These are phyloP conservation scores for Trichoderma simmonsii DNA, from an alignment of 2,329 filamentous ascomycete genomes.

Conservation along the genomic window DNA sequence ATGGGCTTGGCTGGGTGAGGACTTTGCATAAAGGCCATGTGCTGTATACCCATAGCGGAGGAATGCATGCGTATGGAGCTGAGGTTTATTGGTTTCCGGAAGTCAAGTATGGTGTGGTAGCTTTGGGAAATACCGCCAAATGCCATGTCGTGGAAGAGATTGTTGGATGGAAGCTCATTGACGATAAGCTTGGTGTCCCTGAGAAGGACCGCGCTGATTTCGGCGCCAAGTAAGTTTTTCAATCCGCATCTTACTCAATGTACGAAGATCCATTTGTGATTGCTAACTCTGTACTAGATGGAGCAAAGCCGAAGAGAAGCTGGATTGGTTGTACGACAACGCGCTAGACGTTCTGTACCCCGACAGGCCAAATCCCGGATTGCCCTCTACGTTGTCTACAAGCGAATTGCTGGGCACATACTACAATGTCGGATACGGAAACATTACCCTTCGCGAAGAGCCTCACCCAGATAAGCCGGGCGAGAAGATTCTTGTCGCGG, in stretches of 20 bases:
- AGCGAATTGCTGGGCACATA: conserved; percentile 42
- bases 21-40: conserved; percentile 27
- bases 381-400: conserved; percentile 35
- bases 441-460: conserved; percentile 23
- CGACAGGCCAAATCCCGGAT: conserved; percentile 31
- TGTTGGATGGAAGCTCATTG: conserved; percentile 30
- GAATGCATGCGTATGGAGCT: conserved; percentile 28
- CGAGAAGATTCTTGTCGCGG: conserved; percentile 25
- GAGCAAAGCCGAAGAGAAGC: not conserved
- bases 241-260: not conserved
- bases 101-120: conserved; percentile 31
- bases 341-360: conserved; percentile 39
- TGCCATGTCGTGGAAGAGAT: conserved; percentile 33
- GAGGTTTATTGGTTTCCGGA: conserved; percentile 35
- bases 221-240: conserved; percentile 23
- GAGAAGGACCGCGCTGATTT: conserved; percentile 22
- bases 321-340: conserved; percentile 27
- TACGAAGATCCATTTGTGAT: not conserved
- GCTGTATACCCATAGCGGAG: conserved; percentile 32
- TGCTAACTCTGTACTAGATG: conserved; percentile 8
- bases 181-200: conserved; percentile 30
- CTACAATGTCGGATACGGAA: conserved; percentile 41
- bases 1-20: conserved; percentile 32
- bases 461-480: conserved; percentile 17
- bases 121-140: conserved; percentile 41